Evolutionary conservation across 306 rosid species (phyloP), one percentile per base, ranked within the genome.

Genomic region (Heteromeles arbutifolia): DNA sequence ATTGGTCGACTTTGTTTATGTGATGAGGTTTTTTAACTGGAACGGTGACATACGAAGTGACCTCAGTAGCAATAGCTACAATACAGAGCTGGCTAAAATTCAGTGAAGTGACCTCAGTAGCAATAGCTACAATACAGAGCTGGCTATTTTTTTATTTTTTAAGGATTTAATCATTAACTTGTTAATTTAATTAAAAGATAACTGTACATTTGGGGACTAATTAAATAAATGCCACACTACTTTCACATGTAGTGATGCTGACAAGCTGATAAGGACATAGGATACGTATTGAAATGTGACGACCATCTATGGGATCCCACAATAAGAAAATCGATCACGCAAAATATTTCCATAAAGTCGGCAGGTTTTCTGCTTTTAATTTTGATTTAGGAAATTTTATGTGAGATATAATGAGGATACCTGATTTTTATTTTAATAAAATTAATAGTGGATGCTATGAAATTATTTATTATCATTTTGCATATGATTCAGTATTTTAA

Each of bases 121-220:
- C 14, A 7, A 4, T 18, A 24, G 28, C 48, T 58, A 6, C 9
- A 24, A 58, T 8, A 6, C 43, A 7, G 43, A 37, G 43, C 43
- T 37, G 10, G 43, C 43, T 37, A 37, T 7, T 37, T 37, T 39
- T 39, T 37, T 37, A 0, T 37, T 37, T 37, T 39, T 39, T 39
- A 9, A 39, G 43, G 43, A 39, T 7, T 39, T 39, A 39, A 39
- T 39, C 43, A 2, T 39, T 8, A 54, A 15, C 4, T 18, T 25
- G 13, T 32, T 12, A 24, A n/a, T 31, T 72, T 54, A 25, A n/a
- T 77, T 54, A 7, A 29, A 11, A 3, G 24, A 10, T 56, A 32
- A 76, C 80, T 76, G 78, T 82, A 53, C 77, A 48, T 62, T 32
- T 81, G 78, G 88, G 53, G 73, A 32, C 81, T 53, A 11, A 72